phyloP scores from a whole-genome alignment of 495 filamentous ascomycete species.

The Hypoxylon lienhwacheense region DNA sequence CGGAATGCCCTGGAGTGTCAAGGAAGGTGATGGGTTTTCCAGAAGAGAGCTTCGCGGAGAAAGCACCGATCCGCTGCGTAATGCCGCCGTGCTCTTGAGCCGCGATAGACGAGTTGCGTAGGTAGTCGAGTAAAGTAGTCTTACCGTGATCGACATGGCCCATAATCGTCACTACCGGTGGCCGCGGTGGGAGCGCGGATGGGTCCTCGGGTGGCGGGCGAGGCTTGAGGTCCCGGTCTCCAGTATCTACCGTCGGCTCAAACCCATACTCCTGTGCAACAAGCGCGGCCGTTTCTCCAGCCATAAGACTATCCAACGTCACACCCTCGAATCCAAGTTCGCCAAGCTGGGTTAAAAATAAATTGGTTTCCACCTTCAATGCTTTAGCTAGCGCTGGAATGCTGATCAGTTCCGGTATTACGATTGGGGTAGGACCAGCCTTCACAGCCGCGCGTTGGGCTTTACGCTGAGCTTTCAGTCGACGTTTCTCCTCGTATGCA shows the following conservation, averaged over 20 bases:
- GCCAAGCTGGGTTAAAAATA: constrained; percentile 74
- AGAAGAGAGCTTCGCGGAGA: constrained; percentile 82
- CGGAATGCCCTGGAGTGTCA: constrained; percentile 95
- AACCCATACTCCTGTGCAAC: constrained; percentile 92
- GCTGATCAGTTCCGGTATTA: constrained; percentile 88
- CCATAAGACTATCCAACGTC: constrained; percentile 76
- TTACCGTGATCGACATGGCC: constrained; percentile 99
- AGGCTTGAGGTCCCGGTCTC: constrained; percentile 72
- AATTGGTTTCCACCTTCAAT: constrained; percentile 66
- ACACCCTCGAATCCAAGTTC: constrained; percentile 84
- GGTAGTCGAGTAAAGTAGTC: constrained; percentile 91
- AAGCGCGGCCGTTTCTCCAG: constrained; percentile 85
- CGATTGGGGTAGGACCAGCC: constrained; percentile 51
- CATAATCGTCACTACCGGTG: constrained; percentile 99
- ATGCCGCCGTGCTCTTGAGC: constrained; percentile 94
- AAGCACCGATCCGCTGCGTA: constrained; percentile 99
- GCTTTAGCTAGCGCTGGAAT: constrained; percentile 80
- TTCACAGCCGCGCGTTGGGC: constrained; percentile 42
- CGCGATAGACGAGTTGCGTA: constrained; percentile 89
- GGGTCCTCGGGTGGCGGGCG: constrained; percentile 70
- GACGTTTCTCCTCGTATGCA: constrained; percentile 41
- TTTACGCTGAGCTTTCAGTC: constrained; percentile 42
- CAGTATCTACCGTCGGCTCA: constrained; percentile 79
- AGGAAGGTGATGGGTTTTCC: constrained; percentile 94
- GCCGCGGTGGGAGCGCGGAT: constrained; percentile 68